Evolutionary conservation across 805 yeast species (phyloP), one percentile per base, ranked within the genome.

Genomic region (Jamesozyma spencerorum): DNA sequence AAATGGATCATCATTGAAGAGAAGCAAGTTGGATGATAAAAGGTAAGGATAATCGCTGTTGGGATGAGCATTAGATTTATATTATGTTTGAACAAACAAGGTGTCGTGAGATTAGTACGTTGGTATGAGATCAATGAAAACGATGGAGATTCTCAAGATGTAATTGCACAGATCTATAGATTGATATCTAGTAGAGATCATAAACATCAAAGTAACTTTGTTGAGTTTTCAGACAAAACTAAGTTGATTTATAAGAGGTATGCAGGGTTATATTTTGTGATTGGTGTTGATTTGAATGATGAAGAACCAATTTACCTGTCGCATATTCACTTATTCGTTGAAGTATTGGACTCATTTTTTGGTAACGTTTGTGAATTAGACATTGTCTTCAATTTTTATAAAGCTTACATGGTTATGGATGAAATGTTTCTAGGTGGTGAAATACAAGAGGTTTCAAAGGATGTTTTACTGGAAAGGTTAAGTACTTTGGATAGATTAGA

Each of bases 291-390:
- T 49, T 57, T 72, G n/a, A 63, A 65, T 10, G 97, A 87, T 55
- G 85, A 84, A 54, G 97, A 87, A 55, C 71, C 92, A 43, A 75
- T 79, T 39, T 84, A 82, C 53, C 65, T 92, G 38, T 95, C 92
- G 46, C 77, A 84, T 20, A 77, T 90, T 30, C 97, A 90, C 56
- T 66, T 88, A 40, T 75, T 90, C 46, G 97, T 90, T 15, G 96
- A 92, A 62, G 77, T 86, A 7, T 65, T 90, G 41, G 97, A 90
- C 59, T 70, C 79, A 11, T 85, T 80, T 58, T 90, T 90, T 54
- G 81, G 86, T 48, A 86, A 80, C 53, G 97, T 90, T 6, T 88
- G 97, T 64, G 97, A 90, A 62, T 70, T 90, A 49, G 97, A 90
- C 58, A 71, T 92, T 42, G 94, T 92, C 17, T 92, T 88, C 68